A percentile compares a stretch with the other conserved stretches of the same genome.
These are phyloP conservation scores for Cryptosporidium sp. DNA, from an alignment of 169 alveolate species.

Conservation along the genomic window DNA sequence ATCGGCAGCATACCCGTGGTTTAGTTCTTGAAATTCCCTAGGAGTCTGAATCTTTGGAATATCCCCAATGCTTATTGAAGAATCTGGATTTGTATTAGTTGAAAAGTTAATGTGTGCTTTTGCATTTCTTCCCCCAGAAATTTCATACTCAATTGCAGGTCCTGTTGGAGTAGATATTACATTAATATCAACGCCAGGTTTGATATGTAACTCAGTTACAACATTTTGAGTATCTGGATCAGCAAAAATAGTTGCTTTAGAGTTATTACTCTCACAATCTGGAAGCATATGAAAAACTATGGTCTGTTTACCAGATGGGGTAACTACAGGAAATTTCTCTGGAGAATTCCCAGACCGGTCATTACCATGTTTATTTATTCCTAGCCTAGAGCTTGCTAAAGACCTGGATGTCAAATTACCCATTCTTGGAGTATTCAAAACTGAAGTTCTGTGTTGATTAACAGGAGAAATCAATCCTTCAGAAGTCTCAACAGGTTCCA, in stretches of 20 bases:
- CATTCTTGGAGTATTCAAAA: constrained; percentile 53
- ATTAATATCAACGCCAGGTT: constrained; percentile 73
- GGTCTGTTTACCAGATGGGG: constrained; percentile 70
- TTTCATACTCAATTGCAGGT: constrained; percentile 74
- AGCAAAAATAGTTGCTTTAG: constrained; percentile 71
- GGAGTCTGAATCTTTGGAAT: constrained; percentile 59
- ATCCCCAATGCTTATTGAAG: constrained; percentile 13
- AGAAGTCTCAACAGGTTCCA: constrained; percentile 69
- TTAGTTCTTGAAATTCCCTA: constrained; percentile 5
- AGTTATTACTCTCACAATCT: constrained; percentile 27
- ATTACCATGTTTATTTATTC: background rate
- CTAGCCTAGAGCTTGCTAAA: background rate
- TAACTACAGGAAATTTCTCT: constrained; percentile 37
- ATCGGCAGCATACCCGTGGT: background rate
- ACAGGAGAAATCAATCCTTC: constrained; percentile 67
- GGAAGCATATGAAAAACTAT: constrained; percentile 74
- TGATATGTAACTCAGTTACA: constrained; percentile 67
- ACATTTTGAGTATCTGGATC: constrained; percentile 68
- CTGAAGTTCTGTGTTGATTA: constrained; percentile 11
- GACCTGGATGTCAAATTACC: constrained; percentile 29
- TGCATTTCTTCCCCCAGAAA: constrained; percentile 69
- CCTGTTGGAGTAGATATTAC: constrained; percentile 71
- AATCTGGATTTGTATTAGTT: constrained; percentile 9
- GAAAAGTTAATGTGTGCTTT: constrained; percentile 72
- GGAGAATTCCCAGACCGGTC: background rate